Evolutionary conservation across 768 basidiomycete species (phyloP), one percentile per base, ranked within the genome.

Genomic region (Boletellus emodensis): DNA sequence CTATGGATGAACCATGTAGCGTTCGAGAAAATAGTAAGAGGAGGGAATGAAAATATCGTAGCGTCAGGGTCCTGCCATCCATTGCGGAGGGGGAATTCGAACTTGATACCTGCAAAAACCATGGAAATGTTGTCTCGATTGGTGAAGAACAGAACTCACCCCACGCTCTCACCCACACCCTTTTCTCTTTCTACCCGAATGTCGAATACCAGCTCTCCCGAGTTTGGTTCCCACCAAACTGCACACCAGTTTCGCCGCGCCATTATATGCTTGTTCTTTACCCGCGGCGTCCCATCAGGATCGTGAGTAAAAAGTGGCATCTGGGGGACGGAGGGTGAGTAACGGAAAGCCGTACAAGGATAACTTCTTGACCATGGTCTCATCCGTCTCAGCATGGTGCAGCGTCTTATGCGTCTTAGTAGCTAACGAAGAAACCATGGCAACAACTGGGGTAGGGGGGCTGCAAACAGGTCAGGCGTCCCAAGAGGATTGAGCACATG

Each of bases 161-260:
- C 83, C 55, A 83, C 77, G 20, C 92, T 97, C 52, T 82, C 77
- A 7, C 95, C 95, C 32, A 72, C 49, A 0, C 95, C 95, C 61
- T 90, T 94, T 56, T 76, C 74, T 57, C 79, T 87, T 69, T 99
- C 95, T 10, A 97, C 83, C 1, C 88, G 81, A 60, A 97, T 82
- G 57, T 92, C 87, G 55, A 90, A 97, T 8, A 80, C 69, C 57
- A 97, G 59, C 6, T 87, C 85, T 0, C 85, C 84, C 6, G 78
- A 77, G 2, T 60, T 45, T 13, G 65, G 60, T 39, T 88, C 80
- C 72, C 80, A 84, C 30, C 76, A 69, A 8, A 90, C 81, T 34
- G 77, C 76, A 61, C 88, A 87, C 84, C 91, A 98, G 66, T 97
- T 97, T 34, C 94, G 79, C 48, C 81, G 73, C 2, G 90, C 91